Base-by-base conservation (phyloP, 1,284 basidiomycete species). In the Heterobasidion annosum region DNA sequence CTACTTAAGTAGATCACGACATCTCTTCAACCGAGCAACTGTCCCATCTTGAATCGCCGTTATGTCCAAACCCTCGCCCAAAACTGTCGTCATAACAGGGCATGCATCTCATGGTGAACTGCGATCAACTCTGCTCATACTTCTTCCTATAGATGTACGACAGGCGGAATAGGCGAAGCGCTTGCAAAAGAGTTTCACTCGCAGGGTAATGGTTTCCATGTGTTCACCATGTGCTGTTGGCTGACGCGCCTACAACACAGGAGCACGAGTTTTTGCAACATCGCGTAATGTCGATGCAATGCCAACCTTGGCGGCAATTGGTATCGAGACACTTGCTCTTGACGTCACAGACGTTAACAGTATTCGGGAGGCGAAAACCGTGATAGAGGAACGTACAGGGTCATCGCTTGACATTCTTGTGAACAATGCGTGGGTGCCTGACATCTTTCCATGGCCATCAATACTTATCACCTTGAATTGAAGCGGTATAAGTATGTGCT, bases 351-450 rank as follows among this genome's bases (percentile, higher is more conserved):
- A 60, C 25, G 45, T 47, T 12, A 62, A 63, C 8, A 61, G 57
- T 34, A 60, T 70, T 34, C 50, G 51, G 12, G 49, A 50, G 1
- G 58, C 56, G 7, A 53, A 58, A 12, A 58, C 64, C 16, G 40
- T 58, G 13, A 54, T 70, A n/a, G 50, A 53, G 1, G 48, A 52
- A 9, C n/a, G 62, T 15, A 68, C 63, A 0, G 62, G 62, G 8
- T 67, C 67, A 8, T 63, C 54, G 25, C 60, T 71, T 8, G 63
- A 71, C 53, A 58, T 70, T 32, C 57, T 68, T 5, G 63, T 68
- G 1, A 68, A 69, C 55, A 68, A 69, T 56, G 67, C 67, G 67
- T 69, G 44, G 50, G 67, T 57, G 4, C 9, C 48, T 15, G 43
- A 44, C 16, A 15, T 46, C 50, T 34, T 16, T 54, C 33, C 35